These are phyloP conservation scores for Tolypocladium sp. DNA, from an alignment of 2,329 filamentous ascomycete genomes.

Conservation along the genomic window DNA sequence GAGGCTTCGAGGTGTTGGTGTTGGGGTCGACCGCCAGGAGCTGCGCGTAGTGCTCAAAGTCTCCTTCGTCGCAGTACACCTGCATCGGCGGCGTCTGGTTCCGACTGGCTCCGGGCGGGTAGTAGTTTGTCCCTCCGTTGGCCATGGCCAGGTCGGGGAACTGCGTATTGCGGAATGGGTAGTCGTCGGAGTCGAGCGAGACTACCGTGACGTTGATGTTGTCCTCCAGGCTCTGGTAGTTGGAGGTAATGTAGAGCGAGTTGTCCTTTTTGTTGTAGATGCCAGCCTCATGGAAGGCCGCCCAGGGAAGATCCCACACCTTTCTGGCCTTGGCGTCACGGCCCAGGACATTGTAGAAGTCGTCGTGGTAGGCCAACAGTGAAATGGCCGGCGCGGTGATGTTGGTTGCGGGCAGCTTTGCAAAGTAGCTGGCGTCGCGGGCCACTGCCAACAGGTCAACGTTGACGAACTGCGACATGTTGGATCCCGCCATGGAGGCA, in stretches of 20 bases:
- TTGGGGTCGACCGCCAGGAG: slow-evolving; percentile 5
- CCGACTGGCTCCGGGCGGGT: slow-evolving; percentile 7
- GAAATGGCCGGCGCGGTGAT: slow-evolving; percentile 13
- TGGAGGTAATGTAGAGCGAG: slow-evolving; percentile 8
- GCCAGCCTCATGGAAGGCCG: slow-evolving; percentile 49
- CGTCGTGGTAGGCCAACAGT: slow-evolving; percentile 30
- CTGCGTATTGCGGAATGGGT: slow-evolving; percentile 8
- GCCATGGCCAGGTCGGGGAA: slow-evolving; percentile 11
- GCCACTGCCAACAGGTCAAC: slow-evolving; percentile 2
- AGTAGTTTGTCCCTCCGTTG: slow-evolving; percentile 12
- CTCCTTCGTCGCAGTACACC: slow-evolving; percentile 11
- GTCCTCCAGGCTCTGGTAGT: slow-evolving; percentile 27
- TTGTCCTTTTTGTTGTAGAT: slow-evolving; percentile 22
- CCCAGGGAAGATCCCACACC: slow-evolving; percentile 23
- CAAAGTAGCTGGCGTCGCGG: slow-evolving; percentile 2
- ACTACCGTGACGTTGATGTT: slow-evolving; percentile 22
- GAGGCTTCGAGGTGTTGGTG: slow-evolving; percentile 16
- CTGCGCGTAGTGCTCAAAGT: slow-evolving; percentile 42
- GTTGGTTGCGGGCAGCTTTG: slow-evolving; percentile 1
- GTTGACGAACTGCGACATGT: not conserved
- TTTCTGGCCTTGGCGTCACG: slow-evolving; percentile 12
- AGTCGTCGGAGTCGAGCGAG: slow-evolving; percentile 8
- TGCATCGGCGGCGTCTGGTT: slow-evolving; percentile 10
- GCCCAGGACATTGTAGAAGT: slow-evolving; percentile 42
- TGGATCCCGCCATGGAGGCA: not conserved